Percentiles rank a stretch among this genome's conserved stretches.
These are phyloP conservation scores for Tetradesmus lagerheimii DNA, from an alignment of 139 green algal genomes.

Conservation along the genomic window DNA sequence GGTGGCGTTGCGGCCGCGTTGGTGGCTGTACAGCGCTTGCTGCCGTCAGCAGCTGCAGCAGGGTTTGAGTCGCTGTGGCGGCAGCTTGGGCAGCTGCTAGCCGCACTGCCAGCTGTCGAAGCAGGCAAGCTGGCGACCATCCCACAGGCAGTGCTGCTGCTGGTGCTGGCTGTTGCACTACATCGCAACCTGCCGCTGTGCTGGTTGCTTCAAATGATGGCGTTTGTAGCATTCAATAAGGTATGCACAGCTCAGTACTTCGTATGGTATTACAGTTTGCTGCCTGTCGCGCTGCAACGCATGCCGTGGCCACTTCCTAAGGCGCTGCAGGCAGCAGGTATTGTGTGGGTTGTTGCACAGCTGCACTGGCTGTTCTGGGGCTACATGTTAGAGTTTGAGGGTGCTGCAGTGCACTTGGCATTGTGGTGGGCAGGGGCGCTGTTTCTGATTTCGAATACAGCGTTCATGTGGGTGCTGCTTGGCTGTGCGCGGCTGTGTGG, in stretches of 20 bases:
- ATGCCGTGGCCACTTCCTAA: conserved; percentile 52
- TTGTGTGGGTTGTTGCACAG: conserved; percentile 67
- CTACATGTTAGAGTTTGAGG: conserved; percentile 83
- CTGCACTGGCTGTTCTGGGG: conserved; percentile 86
- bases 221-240: conserved; percentile 96
- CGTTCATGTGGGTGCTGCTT: conserved; percentile 56
- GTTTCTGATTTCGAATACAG: conserved; percentile 72
- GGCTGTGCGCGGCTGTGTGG: not conserved
- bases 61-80: not conserved
- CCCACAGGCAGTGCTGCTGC: conserved; percentile 49
- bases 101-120: conserved; percentile 27
- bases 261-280: conserved; percentile 94
- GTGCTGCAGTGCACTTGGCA: conserved; percentile 61
- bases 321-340: conserved; percentile 4
- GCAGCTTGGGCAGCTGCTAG: not conserved
- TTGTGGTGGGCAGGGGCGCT: conserved; percentile 75
- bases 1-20: not conserved
- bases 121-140: conserved; percentile 40
- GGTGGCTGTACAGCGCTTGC: not conserved
- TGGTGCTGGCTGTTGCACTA: conserved; percentile 45
- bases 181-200: conserved; percentile 45
- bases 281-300: conserved; percentile 80
- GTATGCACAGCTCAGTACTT: conserved; percentile 96
- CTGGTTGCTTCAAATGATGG: conserved; percentile 76
- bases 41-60: conserved; percentile 15